These are phyloP conservation scores for Suhomyces canberraensis DNA, from an alignment of 805 yeast genomes.

Conservation along the genomic window DNA sequence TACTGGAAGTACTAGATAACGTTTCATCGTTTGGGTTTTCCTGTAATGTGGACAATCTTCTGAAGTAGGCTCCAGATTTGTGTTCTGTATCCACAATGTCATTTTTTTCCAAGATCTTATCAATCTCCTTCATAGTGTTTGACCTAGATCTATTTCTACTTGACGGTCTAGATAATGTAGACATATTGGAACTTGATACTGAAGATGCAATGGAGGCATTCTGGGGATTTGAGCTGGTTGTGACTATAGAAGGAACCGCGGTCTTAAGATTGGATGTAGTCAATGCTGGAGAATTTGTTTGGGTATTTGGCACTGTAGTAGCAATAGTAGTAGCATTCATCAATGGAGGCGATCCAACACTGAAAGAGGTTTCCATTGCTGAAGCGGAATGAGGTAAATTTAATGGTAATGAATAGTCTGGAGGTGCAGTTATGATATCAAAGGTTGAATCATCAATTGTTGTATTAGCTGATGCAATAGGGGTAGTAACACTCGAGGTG, in stretches of 20 bases:
- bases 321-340: conserved; percentile 11
- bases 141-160: conserved; percentile 29
- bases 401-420: conserved; percentile 4
- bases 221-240: background rate
- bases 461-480: background rate
- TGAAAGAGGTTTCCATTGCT: conserved; percentile 14
- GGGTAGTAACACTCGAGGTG: background rate
- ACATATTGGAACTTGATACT: conserved; percentile 1
- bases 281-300: conserved; percentile 6
- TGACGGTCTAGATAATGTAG: conserved; percentile 10
- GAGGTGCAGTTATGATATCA: background rate
- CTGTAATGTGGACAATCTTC: conserved; percentile 61
- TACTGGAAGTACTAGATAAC: background rate
- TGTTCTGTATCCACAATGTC: conserved; percentile 43
- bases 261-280: background rate
- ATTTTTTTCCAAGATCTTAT: conserved; percentile 33
- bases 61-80: conserved; percentile 60
- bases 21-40: conserved; percentile 42
- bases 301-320: conserved; percentile 11
- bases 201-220: conserved; percentile 4
- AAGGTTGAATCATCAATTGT: conserved; percentile 1
- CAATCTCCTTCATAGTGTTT: conserved; percentile 34
- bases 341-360: conserved; percentile 13
- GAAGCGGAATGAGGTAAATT: conserved; percentile 25
- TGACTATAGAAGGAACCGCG: conserved; percentile 1